A percentile compares a stretch with the other conserved stretches of the same genome.
Evolutionary conservation across 78 protist species (phyloP).

Genomic region (Cavenderia fasciculata): DNA sequence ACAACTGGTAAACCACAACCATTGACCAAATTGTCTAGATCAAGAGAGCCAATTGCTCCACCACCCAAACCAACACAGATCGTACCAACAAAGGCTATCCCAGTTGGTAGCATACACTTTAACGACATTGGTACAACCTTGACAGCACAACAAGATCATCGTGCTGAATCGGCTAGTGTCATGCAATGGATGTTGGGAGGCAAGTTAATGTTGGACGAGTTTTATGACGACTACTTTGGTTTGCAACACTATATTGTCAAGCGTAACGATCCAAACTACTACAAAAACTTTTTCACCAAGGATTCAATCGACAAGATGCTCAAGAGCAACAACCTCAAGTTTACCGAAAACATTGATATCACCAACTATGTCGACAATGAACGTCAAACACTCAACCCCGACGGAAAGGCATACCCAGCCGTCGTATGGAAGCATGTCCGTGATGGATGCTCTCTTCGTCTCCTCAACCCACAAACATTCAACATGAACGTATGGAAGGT

Average conservation of each 20-base stretch:
- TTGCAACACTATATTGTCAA: conserved; percentile 44
- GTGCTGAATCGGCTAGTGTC: conserved; percentile 68
- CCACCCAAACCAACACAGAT: conserved; percentile 49
- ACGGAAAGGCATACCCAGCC: conserved; percentile 72
- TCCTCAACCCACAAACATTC: conserved; percentile 81
- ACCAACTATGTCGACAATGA: conserved; percentile 70
- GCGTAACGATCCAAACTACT: conserved; percentile 10
- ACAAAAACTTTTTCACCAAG: conserved; percentile 47
- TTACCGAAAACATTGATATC: conserved; percentile 74
- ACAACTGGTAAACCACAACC: conserved; percentile 67
- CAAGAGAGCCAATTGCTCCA: not conserved
- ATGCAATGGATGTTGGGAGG: conserved; percentile 31
- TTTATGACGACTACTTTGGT: conserved; percentile 76
- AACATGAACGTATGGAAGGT: conserved; percentile 58
- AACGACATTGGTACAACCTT: conserved; percentile 44
- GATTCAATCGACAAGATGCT: conserved; percentile 74
- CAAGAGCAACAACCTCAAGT: conserved; percentile 20
- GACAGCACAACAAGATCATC: conserved; percentile 22
- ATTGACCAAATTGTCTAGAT: conserved; percentile 1
- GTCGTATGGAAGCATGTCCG: conserved; percentile 45
- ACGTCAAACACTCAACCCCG: conserved; percentile 78
- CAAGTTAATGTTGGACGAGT: conserved; percentile 47
- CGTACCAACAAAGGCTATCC: conserved; percentile 46
- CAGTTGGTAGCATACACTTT: conserved; percentile 15
- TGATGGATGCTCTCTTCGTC: conserved; percentile 87